Evolutionary conservation across 2,329 filamentous ascomycete genomes (phyloP).

Genomic region (Dichotomopilus funicola): DNA sequence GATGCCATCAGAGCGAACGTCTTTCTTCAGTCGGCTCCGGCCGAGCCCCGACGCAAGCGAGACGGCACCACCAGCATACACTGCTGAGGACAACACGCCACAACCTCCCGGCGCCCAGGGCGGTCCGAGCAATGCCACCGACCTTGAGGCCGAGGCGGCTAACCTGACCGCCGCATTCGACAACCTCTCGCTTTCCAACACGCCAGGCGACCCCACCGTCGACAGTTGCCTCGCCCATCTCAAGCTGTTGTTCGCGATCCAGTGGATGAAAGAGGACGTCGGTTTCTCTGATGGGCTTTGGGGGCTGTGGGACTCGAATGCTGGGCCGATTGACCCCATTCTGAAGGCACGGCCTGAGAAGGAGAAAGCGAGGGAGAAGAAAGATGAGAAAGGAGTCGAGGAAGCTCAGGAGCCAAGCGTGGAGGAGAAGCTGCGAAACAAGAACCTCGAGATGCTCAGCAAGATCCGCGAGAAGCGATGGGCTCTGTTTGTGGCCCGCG

Average conservation of each 20-base stretch:
- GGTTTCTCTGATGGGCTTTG: conserved; percentile 63
- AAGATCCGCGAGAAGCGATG: conserved; percentile 65
- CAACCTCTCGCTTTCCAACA: conserved; percentile 13
- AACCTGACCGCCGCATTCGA: conserved; percentile 23
- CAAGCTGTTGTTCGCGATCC: conserved; percentile 63
- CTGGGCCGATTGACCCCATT: conserved; percentile 22
- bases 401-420: conserved; percentile 1
- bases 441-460: conserved; percentile 40
- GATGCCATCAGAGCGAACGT: too few species aligned
- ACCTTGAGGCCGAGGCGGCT: not conserved
- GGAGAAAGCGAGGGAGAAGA: not conserved
- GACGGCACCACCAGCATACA: conserved; percentile 13
- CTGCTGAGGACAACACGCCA: not conserved
- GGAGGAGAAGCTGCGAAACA: conserved; percentile 25
- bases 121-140: too few species aligned
- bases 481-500: conserved; percentile 61
- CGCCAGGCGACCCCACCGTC: conserved; percentile 32
- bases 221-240: conserved; percentile 66
- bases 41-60: not conserved
- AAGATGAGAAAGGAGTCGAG: not conserved
- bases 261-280: conserved; percentile 59
- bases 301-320: conserved; percentile 48
- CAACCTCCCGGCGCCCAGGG: too few species aligned
- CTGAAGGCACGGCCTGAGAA: conserved; percentile 4
- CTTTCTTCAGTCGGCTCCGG: too few species aligned